Conservation (phyloP, 2,329 filamentous ascomycete genomes). For the Plectosphaerella plurivora region DNA sequence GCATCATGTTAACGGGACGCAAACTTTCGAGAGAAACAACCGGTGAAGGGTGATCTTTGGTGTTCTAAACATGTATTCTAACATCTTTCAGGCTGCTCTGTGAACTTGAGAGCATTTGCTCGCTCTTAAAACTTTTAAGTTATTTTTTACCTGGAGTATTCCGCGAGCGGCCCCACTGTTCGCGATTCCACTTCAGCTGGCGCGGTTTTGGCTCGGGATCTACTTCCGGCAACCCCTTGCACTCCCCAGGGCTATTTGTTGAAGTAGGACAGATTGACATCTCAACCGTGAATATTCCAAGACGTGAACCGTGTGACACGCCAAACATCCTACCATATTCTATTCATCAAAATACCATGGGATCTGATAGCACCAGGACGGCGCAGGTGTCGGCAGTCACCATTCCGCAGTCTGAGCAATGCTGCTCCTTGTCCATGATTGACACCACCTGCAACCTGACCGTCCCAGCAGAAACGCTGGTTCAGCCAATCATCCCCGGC, state of each 20-base stretch:
- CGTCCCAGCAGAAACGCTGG: conserved; percentile 1
- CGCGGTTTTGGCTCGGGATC: background rate
- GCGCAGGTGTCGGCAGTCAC: background rate
- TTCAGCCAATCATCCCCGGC: conserved; percentile 4
- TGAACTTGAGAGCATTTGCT: background rate
- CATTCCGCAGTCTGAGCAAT: background rate
- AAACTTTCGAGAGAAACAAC: background rate
- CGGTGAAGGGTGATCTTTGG: background rate
- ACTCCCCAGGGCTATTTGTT: background rate
- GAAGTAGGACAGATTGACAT: background rate
- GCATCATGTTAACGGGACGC: background rate
- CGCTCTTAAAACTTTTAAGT: background rate
- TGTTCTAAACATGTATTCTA: background rate
- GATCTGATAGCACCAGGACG: background rate
- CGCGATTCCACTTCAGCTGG: background rate
- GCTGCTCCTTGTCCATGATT: conserved; percentile 1
- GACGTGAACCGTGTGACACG: background rate
- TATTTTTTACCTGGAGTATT: background rate
- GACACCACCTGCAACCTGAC: conserved; percentile 7
- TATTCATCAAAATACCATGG: background rate
- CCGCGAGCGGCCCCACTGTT: background rate
- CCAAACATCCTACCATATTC: background rate
- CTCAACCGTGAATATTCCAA: background rate
- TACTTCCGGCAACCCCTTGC: background rate
- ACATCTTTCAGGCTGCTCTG: background rate